Evolutionary conservation across 495 filamentous ascomycete genomes (phyloP), one percentile per base, ranked within the genome.

Genomic region (Daldinia vernicosa): DNA sequence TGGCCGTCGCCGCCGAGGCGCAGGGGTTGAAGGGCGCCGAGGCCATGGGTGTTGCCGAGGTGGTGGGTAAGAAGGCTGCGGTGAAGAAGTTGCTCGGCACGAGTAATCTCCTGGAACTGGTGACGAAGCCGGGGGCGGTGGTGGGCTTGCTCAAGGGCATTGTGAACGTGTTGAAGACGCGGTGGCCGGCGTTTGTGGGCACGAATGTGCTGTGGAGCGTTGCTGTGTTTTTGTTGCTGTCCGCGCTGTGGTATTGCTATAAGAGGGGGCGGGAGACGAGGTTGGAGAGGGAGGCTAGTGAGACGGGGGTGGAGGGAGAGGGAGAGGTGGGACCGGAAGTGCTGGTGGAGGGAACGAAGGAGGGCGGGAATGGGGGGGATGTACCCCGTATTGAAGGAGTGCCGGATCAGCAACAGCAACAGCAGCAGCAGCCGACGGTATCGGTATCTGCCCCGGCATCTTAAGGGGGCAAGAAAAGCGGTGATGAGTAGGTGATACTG

Each of bases 181-280:
- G 95, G 91, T 27, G 98, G 88, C 11, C 94, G 86, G 19, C 84
- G 85, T 54, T 87, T 86, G 80, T 97, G 65, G 89, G 88, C 17
- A 92, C 93, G 74, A 98, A 95, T 79, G 89, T 95, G 33, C 83
- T 97, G 4, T 90, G 95, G 88, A 94, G 91, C 62, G 76, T 98
- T 54, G 93, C 90, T 0, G 78, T 98, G 9, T 94, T 94, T 75
- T 83, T 98, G 65, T 83, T 99, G 12, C 80, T 99, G 32, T 93
- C 94, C 76, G 92, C 95, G 55, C 87, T 98, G 66, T 99, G 95
- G 95, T 99, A 99, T 78, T 98, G 93, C 79, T 92, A 98, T 77
- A 97, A 97, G 78, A 89, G 95, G 14, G 95, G 95, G 37, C 87
- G 88, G 15, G 95, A 99, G 80, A 89, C 89, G 14, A 84, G 95